Base-by-base conservation (phyloP, 1,284 basidiomycete genomes). In the Microbotryum silenes-acaulis region DNA sequence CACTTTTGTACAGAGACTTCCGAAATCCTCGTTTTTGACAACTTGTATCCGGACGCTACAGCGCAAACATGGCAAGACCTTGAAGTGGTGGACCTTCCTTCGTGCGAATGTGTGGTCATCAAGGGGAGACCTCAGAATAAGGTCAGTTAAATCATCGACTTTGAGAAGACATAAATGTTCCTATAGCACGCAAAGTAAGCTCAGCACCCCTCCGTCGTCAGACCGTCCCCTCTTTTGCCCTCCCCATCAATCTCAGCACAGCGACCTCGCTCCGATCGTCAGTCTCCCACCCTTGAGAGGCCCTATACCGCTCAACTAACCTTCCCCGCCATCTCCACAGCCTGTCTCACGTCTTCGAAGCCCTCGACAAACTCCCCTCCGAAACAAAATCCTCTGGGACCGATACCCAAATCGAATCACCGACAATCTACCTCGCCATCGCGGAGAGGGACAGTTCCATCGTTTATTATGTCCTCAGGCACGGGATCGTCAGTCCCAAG, bases 401-500 rank as follows among this genome's bases (percentile, higher is more conserved):
- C 14, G 18, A 31, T 20, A 12, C 16, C 29, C 14, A 46, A 3
- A 29, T 21, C 29, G 8, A 33, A 12, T 3, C 51, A 18, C 55
- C 57, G 3, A 61, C 57, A 2, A 51, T 65, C 31, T 67, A 67
- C 56, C 59, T 67, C 53, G 57, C 62, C 18, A 70, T 71, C 33
- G 62, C 68, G 18, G 66, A 67, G 49, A 68, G 60, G 51, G 70
- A 71, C 61, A 51, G 54, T 6, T 67, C 65, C 33, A 65, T 70
- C 23, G 70, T 71, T 2, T 71, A 71, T 57, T 71, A 71, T 56
- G 69, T 69, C 18, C 55, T 71, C 14, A 56, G 51, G 33, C 25
- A 61, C 12, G 70, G 70, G 10, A 69, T 71, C 54, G 67, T 70
- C 18, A 66, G 64, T 25, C 70, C 70, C 16, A 67, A 69, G 51